phyloP scores from a whole-genome alignment of 73 alveolate genomes.

The Tetrahymena malaccensis region DNA sequence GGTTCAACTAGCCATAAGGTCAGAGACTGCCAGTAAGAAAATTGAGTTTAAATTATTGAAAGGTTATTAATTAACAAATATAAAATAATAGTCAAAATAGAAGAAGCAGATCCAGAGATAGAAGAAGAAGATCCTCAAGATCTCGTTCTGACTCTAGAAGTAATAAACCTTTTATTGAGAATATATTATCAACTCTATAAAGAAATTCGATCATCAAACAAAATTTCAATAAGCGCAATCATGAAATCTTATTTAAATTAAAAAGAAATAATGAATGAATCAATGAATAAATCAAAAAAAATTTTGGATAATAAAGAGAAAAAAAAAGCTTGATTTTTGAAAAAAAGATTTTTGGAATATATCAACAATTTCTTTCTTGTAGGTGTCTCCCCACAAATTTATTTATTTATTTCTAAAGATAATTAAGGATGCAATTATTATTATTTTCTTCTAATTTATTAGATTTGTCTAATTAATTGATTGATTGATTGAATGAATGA shows the following conservation, averaged over 20 bases:
- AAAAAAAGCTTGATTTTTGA: background rate
- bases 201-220: background rate
- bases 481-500: no score
- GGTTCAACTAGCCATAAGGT: background rate
- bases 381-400: background rate
- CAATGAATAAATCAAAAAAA: no score
- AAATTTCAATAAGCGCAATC: background rate
- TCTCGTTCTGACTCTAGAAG: conserved; percentile 1
- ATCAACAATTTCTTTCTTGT: background rate
- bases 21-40: background rate
- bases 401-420: no score
- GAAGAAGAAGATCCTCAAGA: background rate
- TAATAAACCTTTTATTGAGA: background rate
- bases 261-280: background rate
- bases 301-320: background rate
- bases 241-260: background rate
- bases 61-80: background rate
- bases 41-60: background rate
- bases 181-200: background rate
- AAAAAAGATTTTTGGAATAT: background rate
- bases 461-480: background rate
- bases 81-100: background rate
- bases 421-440: background rate
- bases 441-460: background rate
- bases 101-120: conserved; percentile 1